Evolutionary conservation across 306 rosid species (phyloP).

Genomic region (Vachellia pachyceras): DNA sequence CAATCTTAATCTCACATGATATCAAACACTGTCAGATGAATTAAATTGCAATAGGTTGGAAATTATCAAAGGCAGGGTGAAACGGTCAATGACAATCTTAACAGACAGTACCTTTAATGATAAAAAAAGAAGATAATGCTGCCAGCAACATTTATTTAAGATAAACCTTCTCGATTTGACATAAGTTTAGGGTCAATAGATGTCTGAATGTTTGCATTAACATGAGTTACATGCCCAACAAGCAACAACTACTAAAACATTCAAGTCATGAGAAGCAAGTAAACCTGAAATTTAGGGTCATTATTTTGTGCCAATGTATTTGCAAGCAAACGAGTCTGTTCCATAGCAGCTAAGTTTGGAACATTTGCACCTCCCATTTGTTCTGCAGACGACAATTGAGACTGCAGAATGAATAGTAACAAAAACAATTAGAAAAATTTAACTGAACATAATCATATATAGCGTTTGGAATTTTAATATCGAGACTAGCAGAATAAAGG

Average conservation of each 20-base stretch:
- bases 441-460: background rate
- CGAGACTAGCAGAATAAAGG: background rate
- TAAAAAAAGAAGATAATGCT: background rate
- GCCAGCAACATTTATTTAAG: background rate
- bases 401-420: constrained; percentile 51
- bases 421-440: constrained; percentile 29
- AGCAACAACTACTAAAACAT: constrained; percentile 5
- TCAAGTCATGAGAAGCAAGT: constrained; percentile 30
- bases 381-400: constrained; percentile 79
- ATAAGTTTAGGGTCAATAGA: background rate
- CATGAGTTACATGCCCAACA: constrained; percentile 25
- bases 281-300: constrained; percentile 98
- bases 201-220: background rate
- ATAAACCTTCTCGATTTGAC: background rate
- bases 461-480: constrained; percentile 7
- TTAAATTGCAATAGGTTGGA: background rate
- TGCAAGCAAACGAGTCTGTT: constrained; percentile 97
- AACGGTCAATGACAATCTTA: background rate
- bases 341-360: constrained; percentile 81
- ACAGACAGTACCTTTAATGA: background rate
- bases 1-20: background rate
- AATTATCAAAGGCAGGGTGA: background rate
- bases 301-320: constrained; percentile 83
- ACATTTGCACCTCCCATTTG: constrained; percentile 70
- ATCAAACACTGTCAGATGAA: background rate